Percentiles rank a stretch among this genome's conserved stretches.
Conservation (phyloP, 1,284 basidiomycete genomes). For the Heterobasidion annosum region DNA sequence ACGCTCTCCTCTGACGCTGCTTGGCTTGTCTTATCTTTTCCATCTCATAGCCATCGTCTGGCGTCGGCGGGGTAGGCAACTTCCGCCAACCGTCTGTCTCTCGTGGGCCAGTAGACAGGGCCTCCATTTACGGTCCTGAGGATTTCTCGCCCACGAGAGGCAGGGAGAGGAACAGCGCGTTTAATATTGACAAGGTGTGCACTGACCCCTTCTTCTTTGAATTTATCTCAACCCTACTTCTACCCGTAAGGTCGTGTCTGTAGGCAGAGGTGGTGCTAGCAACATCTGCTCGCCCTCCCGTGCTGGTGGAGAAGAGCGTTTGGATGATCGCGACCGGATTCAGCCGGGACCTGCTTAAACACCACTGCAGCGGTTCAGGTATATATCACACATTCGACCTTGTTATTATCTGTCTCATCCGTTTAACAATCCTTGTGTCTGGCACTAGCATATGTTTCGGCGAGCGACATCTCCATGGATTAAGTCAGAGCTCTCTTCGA, state of each 20-base stretch:
- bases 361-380: not conserved
- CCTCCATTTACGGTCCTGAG: not conserved
- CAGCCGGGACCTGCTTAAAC: not conserved
- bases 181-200: not conserved
- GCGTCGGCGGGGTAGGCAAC: constrained; percentile 1
- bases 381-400: not conserved
- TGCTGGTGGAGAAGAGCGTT: not conserved
- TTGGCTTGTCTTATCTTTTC: not conserved
- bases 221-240: not conserved
- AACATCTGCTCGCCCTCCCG: constrained; percentile 31
- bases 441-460: constrained; percentile 4
- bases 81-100: not conserved
- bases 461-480: constrained; percentile 15
- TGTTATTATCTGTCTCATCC: too few relatives aligned
- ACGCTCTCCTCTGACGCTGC: not conserved
- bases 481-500: constrained; percentile 15
- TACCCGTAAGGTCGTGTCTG: not conserved
- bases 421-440: too few relatives aligned
- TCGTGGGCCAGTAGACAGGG: not conserved
- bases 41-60: not conserved
- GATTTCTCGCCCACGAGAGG: not conserved
- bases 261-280: not conserved
- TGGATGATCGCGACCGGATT: not conserved
- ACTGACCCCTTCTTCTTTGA: too few relatives aligned
- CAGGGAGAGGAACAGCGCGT: not conserved